A percentile compares a stretch with the other conserved stretches of the same genome.
Conservation (phyloP, 2,329 filamentous ascomycete species). For the Curvularia hawaiiensis region DNA sequence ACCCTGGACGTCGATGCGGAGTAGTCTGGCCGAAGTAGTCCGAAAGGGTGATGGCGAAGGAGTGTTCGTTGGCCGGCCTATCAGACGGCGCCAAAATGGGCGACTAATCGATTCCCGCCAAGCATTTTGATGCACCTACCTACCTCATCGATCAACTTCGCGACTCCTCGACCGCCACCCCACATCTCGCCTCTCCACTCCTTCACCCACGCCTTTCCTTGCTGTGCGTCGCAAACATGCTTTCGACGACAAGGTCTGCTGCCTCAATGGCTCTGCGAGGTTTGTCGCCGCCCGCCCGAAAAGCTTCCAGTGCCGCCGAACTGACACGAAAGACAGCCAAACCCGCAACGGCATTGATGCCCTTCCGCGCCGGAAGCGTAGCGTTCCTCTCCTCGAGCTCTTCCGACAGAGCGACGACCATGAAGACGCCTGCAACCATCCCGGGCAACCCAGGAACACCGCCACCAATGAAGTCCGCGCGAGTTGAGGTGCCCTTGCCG, state of each 20-base stretch:
- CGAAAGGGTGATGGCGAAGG: conserved; percentile 32
- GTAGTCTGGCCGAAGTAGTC: conserved; percentile 28
- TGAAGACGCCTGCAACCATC: conserved; percentile 58
- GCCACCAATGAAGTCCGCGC: conserved; percentile 61
- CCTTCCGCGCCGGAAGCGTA: conserved; percentile 64
- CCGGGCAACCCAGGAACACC: conserved; percentile 59
- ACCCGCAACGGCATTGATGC: conserved; percentile 66
- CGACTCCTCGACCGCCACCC: conserved; percentile 41
- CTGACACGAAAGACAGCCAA: conserved; percentile 60
- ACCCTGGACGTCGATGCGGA: conserved; percentile 16
- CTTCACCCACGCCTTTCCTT: conserved; percentile 40
- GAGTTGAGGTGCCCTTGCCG: conserved; percentile 72
- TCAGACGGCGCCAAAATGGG: conserved; percentile 36
- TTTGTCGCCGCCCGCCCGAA: conserved; percentile 42
- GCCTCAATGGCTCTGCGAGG: conserved; percentile 62
- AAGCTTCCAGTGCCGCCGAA: conserved; percentile 22
- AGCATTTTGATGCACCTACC: conserved; percentile 37
- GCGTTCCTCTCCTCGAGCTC: conserved; percentile 70
- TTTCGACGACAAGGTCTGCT: conserved; percentile 57
- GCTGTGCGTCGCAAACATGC: conserved; percentile 51
- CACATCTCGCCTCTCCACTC: conserved; percentile 46
- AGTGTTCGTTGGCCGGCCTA: conserved; percentile 31
- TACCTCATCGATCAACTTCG: conserved; percentile 39
- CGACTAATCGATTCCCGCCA: conserved; percentile 38
- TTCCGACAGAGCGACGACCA: conserved; percentile 66